These are phyloP conservation scores for Xylaria palmicola DNA, from an alignment of 495 filamentous ascomycete species.

Conservation along the genomic window DNA sequence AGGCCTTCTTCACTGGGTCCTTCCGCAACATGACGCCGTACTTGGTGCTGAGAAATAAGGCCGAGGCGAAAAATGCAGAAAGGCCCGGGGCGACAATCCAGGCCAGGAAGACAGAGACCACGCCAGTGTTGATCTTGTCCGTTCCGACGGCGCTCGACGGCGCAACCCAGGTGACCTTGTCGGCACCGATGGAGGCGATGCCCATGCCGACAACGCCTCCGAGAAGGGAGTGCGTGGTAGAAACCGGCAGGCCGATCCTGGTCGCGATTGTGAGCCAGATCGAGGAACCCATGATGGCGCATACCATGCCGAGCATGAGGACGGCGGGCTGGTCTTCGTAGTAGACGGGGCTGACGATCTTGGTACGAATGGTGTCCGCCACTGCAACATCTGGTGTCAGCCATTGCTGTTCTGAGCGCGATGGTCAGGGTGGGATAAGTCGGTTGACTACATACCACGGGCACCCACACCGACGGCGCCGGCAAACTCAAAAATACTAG, in stretches of 20 bases:
- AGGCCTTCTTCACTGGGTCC: conserved; percentile 56
- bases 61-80: conserved; percentile 55
- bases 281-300: conserved; percentile 59
- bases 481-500: conserved; percentile 64
- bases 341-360: conserved; percentile 54
- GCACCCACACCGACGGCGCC: conserved; percentile 64
- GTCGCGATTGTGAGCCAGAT: conserved; percentile 61
- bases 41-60: conserved; percentile 65
- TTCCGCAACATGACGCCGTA: conserved; percentile 58
- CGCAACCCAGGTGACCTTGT: conserved; percentile 58
- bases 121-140: conserved; percentile 52
- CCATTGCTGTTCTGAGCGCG: background rate
- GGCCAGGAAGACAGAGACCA: conserved; percentile 59
- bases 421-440: background rate
- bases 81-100: conserved; percentile 64
- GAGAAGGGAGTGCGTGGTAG: conserved; percentile 65
- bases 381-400: conserved; percentile 25
- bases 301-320: conserved; percentile 63
- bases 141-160: conserved; percentile 38
- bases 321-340: conserved; percentile 54
- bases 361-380: conserved; percentile 66
- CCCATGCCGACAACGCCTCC: conserved; percentile 64
- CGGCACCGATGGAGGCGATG: conserved; percentile 54
- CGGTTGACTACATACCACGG: conserved; percentile 25
- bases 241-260: conserved; percentile 56